phyloP scores from a whole-genome alignment of 225 moss, liverwort and hornwort genomes.

The Polytrichum formosum region DNA sequence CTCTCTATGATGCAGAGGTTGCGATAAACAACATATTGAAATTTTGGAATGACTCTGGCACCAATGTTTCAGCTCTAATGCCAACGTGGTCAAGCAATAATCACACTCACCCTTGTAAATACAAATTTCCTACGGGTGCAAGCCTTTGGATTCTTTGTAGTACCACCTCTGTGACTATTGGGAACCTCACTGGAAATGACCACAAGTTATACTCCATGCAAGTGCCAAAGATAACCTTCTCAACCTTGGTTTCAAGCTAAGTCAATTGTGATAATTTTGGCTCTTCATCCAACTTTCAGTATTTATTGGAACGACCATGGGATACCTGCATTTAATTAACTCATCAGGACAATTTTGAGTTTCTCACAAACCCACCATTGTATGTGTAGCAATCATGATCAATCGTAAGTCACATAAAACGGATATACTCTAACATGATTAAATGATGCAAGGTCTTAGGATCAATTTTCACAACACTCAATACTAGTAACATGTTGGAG shows the following conservation, averaged over 20 bases:
- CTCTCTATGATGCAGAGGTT: constrained; percentile 7
- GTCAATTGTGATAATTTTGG: too few species aligned
- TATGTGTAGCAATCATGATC: too few species aligned
- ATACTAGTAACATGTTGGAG: too few species aligned
- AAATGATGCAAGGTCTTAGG: too few species aligned
- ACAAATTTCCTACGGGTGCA: not conserved
- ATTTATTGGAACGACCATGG: not conserved
- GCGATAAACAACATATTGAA: constrained; percentile 10
- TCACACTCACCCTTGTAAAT: constrained; percentile 19
- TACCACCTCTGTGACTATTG: not conserved
- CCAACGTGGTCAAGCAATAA: constrained; percentile 7
- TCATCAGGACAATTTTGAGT: not conserved
- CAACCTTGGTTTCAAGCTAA: not conserved
- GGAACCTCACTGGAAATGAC: constrained; percentile 17
- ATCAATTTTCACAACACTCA: too few species aligned
- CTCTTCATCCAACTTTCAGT: not conserved
- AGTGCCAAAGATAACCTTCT: not conserved
- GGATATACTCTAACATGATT: too few species aligned
- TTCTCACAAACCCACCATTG: too few species aligned
- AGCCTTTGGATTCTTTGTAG: constrained; percentile 9
- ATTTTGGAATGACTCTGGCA: constrained; percentile 21
- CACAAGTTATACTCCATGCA: constrained; percentile 11
- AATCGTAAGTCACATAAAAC: too few species aligned
- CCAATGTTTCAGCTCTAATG: constrained; percentile 23
- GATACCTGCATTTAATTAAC: not conserved